phyloP scores from a whole-genome alignment of 2,329 filamentous ascomycete genomes.

The Teratosphaeria pseudoeucalypti region DNA sequence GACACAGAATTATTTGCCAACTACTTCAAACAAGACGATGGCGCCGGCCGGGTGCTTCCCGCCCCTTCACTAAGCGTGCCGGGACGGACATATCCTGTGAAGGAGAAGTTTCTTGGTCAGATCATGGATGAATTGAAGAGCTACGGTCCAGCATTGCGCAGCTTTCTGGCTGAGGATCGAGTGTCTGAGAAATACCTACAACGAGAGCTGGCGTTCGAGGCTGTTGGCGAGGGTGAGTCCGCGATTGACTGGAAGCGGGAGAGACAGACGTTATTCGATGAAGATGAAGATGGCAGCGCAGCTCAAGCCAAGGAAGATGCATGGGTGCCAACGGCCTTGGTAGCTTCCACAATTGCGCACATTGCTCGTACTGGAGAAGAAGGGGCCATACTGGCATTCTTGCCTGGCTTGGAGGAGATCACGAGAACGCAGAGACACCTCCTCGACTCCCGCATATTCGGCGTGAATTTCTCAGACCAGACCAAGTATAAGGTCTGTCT shows the following conservation, averaged over 20 bases:
- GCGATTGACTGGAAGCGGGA: conserved; percentile 33
- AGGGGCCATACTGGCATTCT: conserved; percentile 40
- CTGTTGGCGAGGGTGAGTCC: conserved; percentile 10
- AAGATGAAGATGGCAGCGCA: conserved; percentile 7
- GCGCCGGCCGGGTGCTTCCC: conserved; percentile 11
- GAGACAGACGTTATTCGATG: conserved; percentile 14
- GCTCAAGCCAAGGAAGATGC: conserved; percentile 27
- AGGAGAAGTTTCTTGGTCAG: conserved; percentile 33
- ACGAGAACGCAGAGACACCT: conserved; percentile 25
- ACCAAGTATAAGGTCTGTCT: conserved; percentile 33
- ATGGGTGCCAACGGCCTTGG: conserved; percentile 33
- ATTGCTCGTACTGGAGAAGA: conserved; percentile 32
- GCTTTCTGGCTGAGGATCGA: conserved; percentile 6
- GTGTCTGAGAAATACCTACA: conserved; percentile 11
- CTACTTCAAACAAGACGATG: conserved; percentile 29
- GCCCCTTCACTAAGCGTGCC: conserved; percentile 36
- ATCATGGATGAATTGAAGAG: conserved; percentile 24
- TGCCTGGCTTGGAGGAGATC: conserved; percentile 37
- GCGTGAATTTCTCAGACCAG: conserved; percentile 32
- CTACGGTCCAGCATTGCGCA: conserved; percentile 13
- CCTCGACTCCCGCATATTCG: conserved; percentile 15
- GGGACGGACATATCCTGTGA: conserved; percentile 34
- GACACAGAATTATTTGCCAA: conserved; percentile 35
- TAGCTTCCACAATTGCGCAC: conserved; percentile 36
- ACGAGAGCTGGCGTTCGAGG: conserved; percentile 10